Conservation (phyloP, 2,329 filamentous ascomycete genomes). For the Amylocarpus encephaloides region DNA sequence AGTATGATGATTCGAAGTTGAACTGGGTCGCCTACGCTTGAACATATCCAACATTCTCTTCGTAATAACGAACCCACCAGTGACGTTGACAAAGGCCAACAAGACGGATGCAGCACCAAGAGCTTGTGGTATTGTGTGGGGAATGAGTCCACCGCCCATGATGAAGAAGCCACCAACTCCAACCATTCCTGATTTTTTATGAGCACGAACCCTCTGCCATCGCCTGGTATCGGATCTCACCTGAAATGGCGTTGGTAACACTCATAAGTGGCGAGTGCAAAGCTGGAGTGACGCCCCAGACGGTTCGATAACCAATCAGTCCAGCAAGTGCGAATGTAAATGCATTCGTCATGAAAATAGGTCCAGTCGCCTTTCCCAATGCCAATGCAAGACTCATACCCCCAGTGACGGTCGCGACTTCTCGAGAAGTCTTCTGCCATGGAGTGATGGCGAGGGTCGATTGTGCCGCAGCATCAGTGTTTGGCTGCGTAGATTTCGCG, state of each 20-base stretch:
- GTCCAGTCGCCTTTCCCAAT: conserved; percentile 73
- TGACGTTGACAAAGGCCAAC: conserved; percentile 81
- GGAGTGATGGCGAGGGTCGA: conserved; percentile 66
- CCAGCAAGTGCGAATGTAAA: conserved; percentile 81
- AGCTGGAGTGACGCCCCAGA: conserved; percentile 80
- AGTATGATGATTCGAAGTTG: neutral
- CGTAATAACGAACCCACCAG: conserved; percentile 84
- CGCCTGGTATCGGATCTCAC: conserved; percentile 30
- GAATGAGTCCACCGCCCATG: conserved; percentile 73
- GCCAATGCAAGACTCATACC: conserved; percentile 71
- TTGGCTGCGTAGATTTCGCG: conserved; percentile 44
- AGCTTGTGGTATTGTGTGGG: conserved; percentile 69
- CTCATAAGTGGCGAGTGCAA: conserved; percentile 88
- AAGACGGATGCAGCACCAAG: conserved; percentile 77
- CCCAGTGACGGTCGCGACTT: conserved; percentile 67
- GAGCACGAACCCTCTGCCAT: conserved; percentile 12
- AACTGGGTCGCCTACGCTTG: conserved; percentile 46
- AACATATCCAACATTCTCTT: conserved; percentile 95
- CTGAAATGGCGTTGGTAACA: conserved; percentile 87
- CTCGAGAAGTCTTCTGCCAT: conserved; percentile 71
- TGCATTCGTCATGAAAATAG: conserved; percentile 80
- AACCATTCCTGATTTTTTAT: conserved; percentile 58
- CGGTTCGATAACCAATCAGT: conserved; percentile 79
- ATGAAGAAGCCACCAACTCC: conserved; percentile 84
- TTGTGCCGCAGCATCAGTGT: conserved; percentile 46